Conservation (phyloP, 2,329 filamentous ascomycete species). For the Claviceps africana region DNA sequence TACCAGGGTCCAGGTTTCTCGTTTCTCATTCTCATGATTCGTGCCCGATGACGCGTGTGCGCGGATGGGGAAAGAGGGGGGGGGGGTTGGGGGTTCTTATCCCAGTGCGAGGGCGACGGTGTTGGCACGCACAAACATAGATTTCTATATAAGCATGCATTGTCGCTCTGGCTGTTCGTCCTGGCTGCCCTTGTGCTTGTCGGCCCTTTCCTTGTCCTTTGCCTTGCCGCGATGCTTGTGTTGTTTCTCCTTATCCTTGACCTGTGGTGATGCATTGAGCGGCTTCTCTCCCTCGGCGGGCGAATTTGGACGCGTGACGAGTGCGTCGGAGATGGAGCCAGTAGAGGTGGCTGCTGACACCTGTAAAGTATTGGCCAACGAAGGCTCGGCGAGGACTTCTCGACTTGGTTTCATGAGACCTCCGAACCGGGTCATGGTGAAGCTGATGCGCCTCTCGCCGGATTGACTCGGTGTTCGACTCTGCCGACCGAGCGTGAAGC, state of each 20-base stretch:
- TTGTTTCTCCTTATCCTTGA: conserved; percentile 11
- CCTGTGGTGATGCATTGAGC: conserved; percentile 8
- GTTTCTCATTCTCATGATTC: neutral
- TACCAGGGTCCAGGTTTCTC: neutral
- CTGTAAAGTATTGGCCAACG: conserved; percentile 9
- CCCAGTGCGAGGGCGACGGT: neutral
- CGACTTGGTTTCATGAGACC: conserved; percentile 37
- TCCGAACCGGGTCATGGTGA: conserved; percentile 41
- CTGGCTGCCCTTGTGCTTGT: conserved; percentile 19
- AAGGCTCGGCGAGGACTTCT: conserved; percentile 23
- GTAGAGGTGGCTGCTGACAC: conserved; percentile 15
- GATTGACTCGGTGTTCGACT: conserved; percentile 45
- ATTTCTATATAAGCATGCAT: conserved; percentile 31
- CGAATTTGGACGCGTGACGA: conserved; percentile 10
- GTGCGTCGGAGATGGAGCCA: conserved; percentile 12
- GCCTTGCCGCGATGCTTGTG: conserved; percentile 20
- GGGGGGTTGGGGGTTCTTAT: neutral
- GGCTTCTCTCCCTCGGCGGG: conserved; percentile 10
- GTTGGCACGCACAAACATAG: neutral
- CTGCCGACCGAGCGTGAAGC: conserved; percentile 33
- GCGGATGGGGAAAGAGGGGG: neutral
- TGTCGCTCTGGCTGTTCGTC: conserved; percentile 30
- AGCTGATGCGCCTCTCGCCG: conserved; percentile 43
- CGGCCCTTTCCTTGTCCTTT: conserved; percentile 25
- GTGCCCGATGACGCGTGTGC: neutral